Evolutionary conservation across 306 rosid genomes (phyloP).

Genomic region (Echinosophora koreensis): DNA sequence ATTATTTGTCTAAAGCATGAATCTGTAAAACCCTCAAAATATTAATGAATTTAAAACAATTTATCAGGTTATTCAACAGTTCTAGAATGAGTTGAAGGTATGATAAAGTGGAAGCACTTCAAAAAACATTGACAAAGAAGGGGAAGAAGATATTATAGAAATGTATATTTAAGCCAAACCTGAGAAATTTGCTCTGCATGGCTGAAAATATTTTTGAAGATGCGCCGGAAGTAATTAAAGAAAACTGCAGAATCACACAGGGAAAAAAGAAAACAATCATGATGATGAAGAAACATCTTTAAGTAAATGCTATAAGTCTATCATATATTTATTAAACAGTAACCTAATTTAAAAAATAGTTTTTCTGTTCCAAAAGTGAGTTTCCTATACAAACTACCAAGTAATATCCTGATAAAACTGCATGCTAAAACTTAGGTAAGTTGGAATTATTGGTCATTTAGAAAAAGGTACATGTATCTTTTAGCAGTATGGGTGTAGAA

Average conservation of each 20-base stretch:
- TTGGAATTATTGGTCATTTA: slow-evolving; percentile 5
- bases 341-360: neutral
- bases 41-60: slow-evolving; percentile 5
- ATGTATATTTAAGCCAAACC: slow-evolving; percentile 55
- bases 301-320: slow-evolving; percentile 23
- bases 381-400: slow-evolving; percentile 30
- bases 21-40: neutral
- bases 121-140: slow-evolving; percentile 11
- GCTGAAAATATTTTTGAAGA: slow-evolving; percentile 92
- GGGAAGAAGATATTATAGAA: neutral
- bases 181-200: slow-evolving; percentile 98
- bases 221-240: slow-evolving; percentile 85
- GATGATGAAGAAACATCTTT: slow-evolving; percentile 16
- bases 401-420: slow-evolving; percentile 11
- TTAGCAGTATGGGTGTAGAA: slow-evolving; percentile 5
- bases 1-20: neutral
- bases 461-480: neutral
- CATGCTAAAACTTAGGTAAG: neutral
- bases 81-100: slow-evolving; percentile 23
- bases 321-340: slow-evolving; percentile 12
- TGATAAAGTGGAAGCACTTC: slow-evolving; percentile 4
- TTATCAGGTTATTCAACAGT: neutral
- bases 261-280: slow-evolving; percentile 2
- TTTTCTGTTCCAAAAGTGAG: neutral
- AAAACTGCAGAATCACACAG: slow-evolving; percentile 64